Base-by-base conservation (phyloP, 2,329 filamentous ascomycete genomes). In the Xylaria sp. region DNA sequence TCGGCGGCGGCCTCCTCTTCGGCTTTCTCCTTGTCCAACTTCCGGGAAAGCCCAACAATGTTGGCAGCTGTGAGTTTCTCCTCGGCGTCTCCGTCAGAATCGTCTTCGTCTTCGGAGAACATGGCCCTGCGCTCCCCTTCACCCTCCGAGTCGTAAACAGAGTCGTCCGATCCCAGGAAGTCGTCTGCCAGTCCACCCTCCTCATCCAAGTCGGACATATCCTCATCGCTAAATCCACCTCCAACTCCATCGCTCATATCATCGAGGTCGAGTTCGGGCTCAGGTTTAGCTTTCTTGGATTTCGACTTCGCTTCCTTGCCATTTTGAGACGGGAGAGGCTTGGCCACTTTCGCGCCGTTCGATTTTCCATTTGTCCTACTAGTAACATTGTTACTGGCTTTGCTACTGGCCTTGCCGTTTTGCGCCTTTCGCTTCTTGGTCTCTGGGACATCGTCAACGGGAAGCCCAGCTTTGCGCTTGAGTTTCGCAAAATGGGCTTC, bases 11-110 rank as follows among this genome's bases (percentile, higher is more conserved):
- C 93, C 20, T 91, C 93, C 71, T 97, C 93, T 68, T 91, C 87
- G 53, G 92, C 92, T 77, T 88, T 84, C 77, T 96, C 85, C 76
- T 88, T 85, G 79, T 99, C 95, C 66, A 99, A 82, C 80, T 94
- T 95, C 74, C 90, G 87, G 64, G 95, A 94, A 65, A 99, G 84
- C 67, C 96, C 96, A 75, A 92, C 96, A 71, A 99, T 98, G 80
- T 99, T 99, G 71, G 96, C 96, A 1, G 94, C 94, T 60, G 93
- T 99, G 73, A 99, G 87, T 79, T 90, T 91, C 82, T 97, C 94
- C 81, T 97, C 93, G 5, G 89, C 91, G 75, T 97, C 93, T 0
- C 92, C 94, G 60, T 94, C 91, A 72, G 69, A 71, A 33, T 72
- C 70, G 48, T 95, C 93, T 74, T 97, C 94, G 77, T 98, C 95